Percentiles rank a stretch among this genome's conserved stretches.
Conservation (phyloP, 495 filamentous ascomycete species). For the Xylaria intraflava region DNA sequence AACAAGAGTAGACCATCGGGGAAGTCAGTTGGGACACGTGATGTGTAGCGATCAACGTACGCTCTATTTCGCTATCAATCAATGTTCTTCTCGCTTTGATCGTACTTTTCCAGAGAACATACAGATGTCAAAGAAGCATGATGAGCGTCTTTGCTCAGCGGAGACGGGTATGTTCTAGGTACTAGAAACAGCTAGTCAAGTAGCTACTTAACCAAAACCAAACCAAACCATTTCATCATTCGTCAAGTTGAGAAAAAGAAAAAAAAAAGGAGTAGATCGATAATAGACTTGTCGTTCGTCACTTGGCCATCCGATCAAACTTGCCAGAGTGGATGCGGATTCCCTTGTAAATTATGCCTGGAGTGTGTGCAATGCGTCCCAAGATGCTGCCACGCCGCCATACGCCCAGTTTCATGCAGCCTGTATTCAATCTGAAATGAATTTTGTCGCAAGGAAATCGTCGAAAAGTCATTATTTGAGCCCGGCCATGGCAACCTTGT, state of each 20-base stretch:
- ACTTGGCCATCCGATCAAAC: neutral
- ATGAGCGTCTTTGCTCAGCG: neutral
- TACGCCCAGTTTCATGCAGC: conserved; percentile 12
- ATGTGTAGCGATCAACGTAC: too few relatives aligned
- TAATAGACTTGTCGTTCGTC: conserved; percentile 5
- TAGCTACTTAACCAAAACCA: conserved; percentile 1
- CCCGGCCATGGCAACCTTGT: conserved; percentile 26
- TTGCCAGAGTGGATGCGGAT: conserved; percentile 1
- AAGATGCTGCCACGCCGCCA: conserved; percentile 6
- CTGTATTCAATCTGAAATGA: neutral
- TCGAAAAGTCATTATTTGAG: conserved; percentile 26
- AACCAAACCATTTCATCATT: neutral
- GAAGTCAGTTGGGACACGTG: too few relatives aligned
- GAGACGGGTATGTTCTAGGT: neutral
- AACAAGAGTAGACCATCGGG: too few relatives aligned
- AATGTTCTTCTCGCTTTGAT: too few relatives aligned
- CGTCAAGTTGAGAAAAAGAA: conserved; percentile 1
- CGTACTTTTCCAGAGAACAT: too few relatives aligned
- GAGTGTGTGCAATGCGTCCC: conserved; percentile 1
- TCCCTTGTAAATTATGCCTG: conserved; percentile 4
- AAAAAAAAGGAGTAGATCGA: neutral
- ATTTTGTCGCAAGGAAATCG: conserved; percentile 4
- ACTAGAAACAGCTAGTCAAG: neutral
- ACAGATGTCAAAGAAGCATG: neutral
- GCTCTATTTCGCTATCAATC: too few relatives aligned